Evolutionary conservation across 2,329 filamentous ascomycete genomes (phyloP).

Genomic region (Fusarium beomiforme): DNA sequence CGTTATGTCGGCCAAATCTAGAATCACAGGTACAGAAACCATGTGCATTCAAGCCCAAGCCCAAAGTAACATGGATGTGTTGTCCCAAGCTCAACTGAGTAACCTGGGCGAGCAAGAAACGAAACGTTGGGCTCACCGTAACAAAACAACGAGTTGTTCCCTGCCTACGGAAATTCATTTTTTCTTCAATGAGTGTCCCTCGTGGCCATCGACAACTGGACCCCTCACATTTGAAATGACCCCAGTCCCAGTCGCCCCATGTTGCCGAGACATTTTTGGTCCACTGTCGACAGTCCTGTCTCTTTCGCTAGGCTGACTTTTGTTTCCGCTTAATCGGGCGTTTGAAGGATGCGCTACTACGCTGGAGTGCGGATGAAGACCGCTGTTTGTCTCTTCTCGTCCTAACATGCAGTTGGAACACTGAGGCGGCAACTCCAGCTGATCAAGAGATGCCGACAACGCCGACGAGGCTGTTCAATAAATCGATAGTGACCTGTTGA

Average conservation of each 20-base stretch:
- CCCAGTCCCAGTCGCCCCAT: slow-evolving; percentile 5
- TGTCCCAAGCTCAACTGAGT: slow-evolving; percentile 3
- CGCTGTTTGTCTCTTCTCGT: neutral
- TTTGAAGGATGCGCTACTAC: slow-evolving; percentile 25
- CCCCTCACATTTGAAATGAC: slow-evolving; percentile 3
- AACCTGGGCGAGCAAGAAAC: slow-evolving; percentile 9
- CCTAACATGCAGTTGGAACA: neutral
- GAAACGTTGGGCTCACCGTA: slow-evolving; percentile 14
- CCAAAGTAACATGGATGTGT: neutral
- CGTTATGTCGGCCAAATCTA: neutral
- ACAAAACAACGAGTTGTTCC: neutral
- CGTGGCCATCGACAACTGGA: slow-evolving; percentile 3
- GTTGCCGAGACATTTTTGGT: slow-evolving; percentile 19
- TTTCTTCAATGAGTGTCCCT: neutral
- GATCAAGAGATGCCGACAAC: neutral
- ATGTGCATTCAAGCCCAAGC: neutral
- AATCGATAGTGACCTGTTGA: neutral
- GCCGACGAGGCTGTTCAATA: neutral
- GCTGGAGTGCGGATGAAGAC: slow-evolving; percentile 6
- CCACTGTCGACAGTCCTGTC: slow-evolving; percentile 13
- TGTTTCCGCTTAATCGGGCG: slow-evolving; percentile 22
- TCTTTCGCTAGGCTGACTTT: slow-evolving; percentile 19
- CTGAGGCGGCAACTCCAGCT: neutral
- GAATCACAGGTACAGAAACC: neutral
- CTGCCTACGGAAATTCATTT: slow-evolving; percentile 8